A percentile compares a stretch with the other conserved stretches of the same genome.
Evolutionary conservation across 2,329 filamentous ascomycete genomes (phyloP).

Genomic region (Colletotrichum lini): DNA sequence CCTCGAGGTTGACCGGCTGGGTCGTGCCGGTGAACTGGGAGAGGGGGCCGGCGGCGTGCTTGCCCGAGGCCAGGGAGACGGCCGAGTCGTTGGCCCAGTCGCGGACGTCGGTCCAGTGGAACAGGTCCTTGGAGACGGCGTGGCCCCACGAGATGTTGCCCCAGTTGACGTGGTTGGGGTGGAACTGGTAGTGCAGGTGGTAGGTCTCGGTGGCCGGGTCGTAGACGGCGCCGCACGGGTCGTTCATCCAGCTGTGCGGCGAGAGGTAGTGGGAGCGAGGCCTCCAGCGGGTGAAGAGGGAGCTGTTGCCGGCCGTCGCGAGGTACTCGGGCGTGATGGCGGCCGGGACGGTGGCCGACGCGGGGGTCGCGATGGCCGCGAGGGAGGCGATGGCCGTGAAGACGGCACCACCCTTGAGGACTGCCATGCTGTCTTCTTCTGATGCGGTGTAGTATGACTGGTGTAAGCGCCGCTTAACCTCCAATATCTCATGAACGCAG

Average conservation of each 20-base stretch:
- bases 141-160: slow-evolving; percentile 79
- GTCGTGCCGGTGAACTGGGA: slow-evolving; percentile 41
- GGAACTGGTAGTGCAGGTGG: slow-evolving; percentile 77
- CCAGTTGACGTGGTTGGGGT: slow-evolving; percentile 56
- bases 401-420: slow-evolving; percentile 39
- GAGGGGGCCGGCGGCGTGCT: slow-evolving; percentile 34
- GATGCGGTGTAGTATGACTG: background rate
- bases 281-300: slow-evolving; percentile 43
- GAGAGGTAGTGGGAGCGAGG: slow-evolving; percentile 64
- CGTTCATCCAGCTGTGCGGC: slow-evolving; percentile 69
- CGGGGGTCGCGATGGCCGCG: slow-evolving; percentile 32
- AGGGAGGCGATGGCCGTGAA: slow-evolving; percentile 41
- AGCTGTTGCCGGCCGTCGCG: slow-evolving; percentile 38
- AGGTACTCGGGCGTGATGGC: slow-evolving; percentile 38
- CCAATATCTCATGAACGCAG: background rate
- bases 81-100: slow-evolving; percentile 41
- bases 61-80: slow-evolving; percentile 32
- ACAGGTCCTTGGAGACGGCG: slow-evolving; percentile 73
- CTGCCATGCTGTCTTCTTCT: slow-evolving; percentile 30
- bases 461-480: slow-evolving; percentile 29
- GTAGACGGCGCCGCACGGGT: slow-evolving; percentile 75
- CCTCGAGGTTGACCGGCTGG: slow-evolving; percentile 38
- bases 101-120: slow-evolving; percentile 64
- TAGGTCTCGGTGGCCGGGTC: slow-evolving; percentile 68
- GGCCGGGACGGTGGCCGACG: slow-evolving; percentile 24